Conservation (phyloP, 352 stramenopile genomes). For the Globisporangium nodosum region DNA sequence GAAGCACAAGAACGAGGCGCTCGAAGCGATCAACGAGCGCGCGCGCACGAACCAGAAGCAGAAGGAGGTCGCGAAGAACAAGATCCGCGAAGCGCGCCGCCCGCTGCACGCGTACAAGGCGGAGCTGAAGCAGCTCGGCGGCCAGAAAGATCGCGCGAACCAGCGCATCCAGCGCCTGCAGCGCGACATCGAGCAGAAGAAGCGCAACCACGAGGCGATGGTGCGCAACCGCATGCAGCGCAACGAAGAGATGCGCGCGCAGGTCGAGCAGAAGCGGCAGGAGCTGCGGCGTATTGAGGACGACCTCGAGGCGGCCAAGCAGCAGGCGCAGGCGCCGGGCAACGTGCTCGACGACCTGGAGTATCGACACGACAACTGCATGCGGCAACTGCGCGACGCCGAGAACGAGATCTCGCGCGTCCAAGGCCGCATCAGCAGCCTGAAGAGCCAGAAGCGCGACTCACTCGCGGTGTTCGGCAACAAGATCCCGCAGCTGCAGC, state of each 20-base stretch:
- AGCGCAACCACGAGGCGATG: slow-evolving; percentile 45
- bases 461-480: slow-evolving; percentile 62
- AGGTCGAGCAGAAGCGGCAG: slow-evolving; percentile 38
- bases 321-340: slow-evolving; percentile 17
- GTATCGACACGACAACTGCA: slow-evolving; percentile 47
- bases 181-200: slow-evolving; percentile 49
- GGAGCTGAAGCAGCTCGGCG: slow-evolving; percentile 51
- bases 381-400: slow-evolving; percentile 48
- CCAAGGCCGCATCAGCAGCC: slow-evolving; percentile 35
- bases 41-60: slow-evolving; percentile 34
- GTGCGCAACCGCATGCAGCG: slow-evolving; percentile 50
- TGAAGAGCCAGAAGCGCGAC: slow-evolving; percentile 52
- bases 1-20: slow-evolving; percentile 54
- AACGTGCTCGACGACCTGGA: slow-evolving; percentile 52
- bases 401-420: slow-evolving; percentile 42
- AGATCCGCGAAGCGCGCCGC: slow-evolving; percentile 54
- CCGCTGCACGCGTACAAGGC: slow-evolving; percentile 64
- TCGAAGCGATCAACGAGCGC: slow-evolving; percentile 43
- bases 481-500: slow-evolving; percentile 61
- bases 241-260: slow-evolving; percentile 50
- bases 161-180: slow-evolving; percentile 45
- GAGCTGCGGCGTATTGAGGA: slow-evolving; percentile 33
- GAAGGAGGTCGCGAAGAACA: slow-evolving; percentile 49
- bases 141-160: slow-evolving; percentile 45
- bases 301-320: slow-evolving; percentile 35